Evolutionary conservation across 2,329 filamentous ascomycete species (phyloP).

Genomic region (Cordyceps militaris): DNA sequence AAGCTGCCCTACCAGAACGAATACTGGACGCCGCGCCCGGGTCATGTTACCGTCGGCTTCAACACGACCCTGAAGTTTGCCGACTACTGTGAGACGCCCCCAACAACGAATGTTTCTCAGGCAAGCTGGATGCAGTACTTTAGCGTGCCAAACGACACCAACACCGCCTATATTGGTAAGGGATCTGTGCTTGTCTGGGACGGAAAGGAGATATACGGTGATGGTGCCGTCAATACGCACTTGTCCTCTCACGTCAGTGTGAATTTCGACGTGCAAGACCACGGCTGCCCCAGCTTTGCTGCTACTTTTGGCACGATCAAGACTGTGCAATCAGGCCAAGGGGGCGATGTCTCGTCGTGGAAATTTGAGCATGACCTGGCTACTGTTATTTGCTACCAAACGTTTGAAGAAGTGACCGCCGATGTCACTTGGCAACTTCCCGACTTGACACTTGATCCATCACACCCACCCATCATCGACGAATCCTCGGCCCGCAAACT

Average conservation of each 20-base stretch:
- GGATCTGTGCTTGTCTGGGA: conserved; percentile 18
- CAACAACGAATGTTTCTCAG: conserved; percentile 12
- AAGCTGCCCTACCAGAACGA: conserved; percentile 7
- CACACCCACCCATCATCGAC: conserved; percentile 11
- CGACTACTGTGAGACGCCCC: conserved; percentile 17
- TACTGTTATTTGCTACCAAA: conserved; percentile 20
- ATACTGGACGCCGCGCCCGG: not conserved
- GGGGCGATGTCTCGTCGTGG: conserved; percentile 7
- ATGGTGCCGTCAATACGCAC: conserved; percentile 18
- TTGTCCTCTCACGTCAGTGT: not conserved
- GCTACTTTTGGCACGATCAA: conserved; percentile 3
- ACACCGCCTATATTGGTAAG: conserved; percentile 18
- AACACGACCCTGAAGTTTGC: conserved; percentile 18
- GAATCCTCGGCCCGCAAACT: conserved; percentile 13
- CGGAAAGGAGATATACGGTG: conserved; percentile 14
- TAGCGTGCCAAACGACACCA: conserved; percentile 14
- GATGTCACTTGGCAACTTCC: conserved; percentile 19
- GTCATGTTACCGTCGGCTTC: conserved; percentile 15
- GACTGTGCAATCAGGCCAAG: conserved; percentile 7
- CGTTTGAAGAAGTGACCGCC: conserved; percentile 18
- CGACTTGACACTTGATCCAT: conserved; percentile 15
- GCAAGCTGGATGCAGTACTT: conserved; percentile 19
- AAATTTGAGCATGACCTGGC: conserved; percentile 18
- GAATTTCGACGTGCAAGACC: not conserved
- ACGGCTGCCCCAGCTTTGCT: conserved; percentile 1